Percentiles rank a stretch among this genome's conserved stretches.
phyloP scores from a whole-genome alignment of 768 basidiomycete genomes.

The Lentinula raphanica region DNA sequence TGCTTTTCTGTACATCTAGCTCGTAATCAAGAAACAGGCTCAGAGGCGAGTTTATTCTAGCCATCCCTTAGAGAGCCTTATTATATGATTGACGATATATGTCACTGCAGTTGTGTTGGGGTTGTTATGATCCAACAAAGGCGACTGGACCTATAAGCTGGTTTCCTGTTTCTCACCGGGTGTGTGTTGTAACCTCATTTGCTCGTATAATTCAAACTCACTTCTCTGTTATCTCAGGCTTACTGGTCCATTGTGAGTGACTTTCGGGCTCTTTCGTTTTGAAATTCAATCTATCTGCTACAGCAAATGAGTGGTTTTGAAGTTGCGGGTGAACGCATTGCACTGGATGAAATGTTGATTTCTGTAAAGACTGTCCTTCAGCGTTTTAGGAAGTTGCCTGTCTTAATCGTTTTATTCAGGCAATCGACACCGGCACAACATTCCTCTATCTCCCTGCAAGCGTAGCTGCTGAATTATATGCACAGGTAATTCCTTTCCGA shows the following conservation, averaged over 20 bases:
- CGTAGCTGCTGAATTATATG: slow-evolving; percentile 43
- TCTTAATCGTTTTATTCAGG: slow-evolving; percentile 27
- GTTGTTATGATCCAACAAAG: slow-evolving; percentile 30
- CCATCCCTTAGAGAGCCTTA: no score
- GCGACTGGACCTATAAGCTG: slow-evolving; percentile 22
- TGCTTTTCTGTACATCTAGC: slow-evolving; percentile 58
- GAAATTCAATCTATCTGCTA: slow-evolving; percentile 61
- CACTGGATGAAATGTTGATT: slow-evolving; percentile 17
- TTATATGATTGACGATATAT: slow-evolving; percentile 24
- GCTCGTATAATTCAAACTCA: neutral
- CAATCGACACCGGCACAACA: slow-evolving; percentile 66
- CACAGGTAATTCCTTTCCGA: slow-evolving; percentile 22
- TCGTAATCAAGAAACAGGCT: slow-evolving; percentile 34
- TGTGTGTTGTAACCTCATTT: slow-evolving; percentile 12
- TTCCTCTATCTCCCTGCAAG: slow-evolving; percentile 52
- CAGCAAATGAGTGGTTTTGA: slow-evolving; percentile 31
- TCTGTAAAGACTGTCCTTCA: slow-evolving; percentile 30
- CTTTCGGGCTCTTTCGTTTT: neutral
- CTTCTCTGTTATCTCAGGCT: neutral
- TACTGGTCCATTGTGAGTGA: neutral
- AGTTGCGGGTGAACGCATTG: slow-evolving; percentile 25
- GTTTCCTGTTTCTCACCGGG: slow-evolving; percentile 34
- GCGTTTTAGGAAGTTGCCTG: neutral
- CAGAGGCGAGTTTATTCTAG: slow-evolving; percentile 37
- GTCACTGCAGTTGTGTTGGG: slow-evolving; percentile 12